Evolutionary conservation across 1,284 basidiomycete genomes (phyloP).

Genomic region (Boletus coffeatus): DNA sequence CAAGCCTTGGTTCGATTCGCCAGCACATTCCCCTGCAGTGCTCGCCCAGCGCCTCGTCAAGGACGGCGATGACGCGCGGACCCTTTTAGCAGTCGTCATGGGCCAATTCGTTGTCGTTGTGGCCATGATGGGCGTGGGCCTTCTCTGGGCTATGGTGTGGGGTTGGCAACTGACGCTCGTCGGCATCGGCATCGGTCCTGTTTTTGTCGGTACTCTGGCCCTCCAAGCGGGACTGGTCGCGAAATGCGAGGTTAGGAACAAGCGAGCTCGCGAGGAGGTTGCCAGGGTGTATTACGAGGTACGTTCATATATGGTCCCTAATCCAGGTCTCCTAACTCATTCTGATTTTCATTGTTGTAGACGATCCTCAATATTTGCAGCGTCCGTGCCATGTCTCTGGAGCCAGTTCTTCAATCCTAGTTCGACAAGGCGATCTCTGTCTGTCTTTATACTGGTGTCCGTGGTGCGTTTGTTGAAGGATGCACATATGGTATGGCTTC

Average conservation of each 20-base stretch:
- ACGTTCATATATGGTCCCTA: conserved; percentile 22
- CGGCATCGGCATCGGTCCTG: conserved; percentile 81
- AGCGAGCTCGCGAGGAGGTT: conserved; percentile 79
- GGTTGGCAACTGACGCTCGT: conserved; percentile 95
- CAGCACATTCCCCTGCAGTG: too few relatives aligned
- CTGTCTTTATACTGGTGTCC: conserved; percentile 53
- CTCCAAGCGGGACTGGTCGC: conserved; percentile 68
- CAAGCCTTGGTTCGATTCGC: too few relatives aligned
- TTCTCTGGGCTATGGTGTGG: conserved; percentile 82
- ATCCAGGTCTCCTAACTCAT: conserved; percentile 1
- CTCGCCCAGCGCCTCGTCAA: too few relatives aligned
- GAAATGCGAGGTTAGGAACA: conserved; percentile 75
- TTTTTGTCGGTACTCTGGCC: conserved; percentile 74
- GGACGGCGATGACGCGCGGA: conserved; percentile 69
- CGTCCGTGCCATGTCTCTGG: conserved; percentile 89
- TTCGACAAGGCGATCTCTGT: conserved; percentile 60
- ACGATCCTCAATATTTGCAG: conserved; percentile 75
- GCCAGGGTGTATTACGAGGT: conserved; percentile 86
- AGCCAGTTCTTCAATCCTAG: conserved; percentile 62
- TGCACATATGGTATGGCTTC: conserved; percentile 79
- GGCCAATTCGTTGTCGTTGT: conserved; percentile 69
- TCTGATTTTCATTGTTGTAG: conserved; percentile 31
- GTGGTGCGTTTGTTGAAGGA: conserved; percentile 50
- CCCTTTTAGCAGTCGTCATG: conserved; percentile 71
- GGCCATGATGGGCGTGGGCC: conserved; percentile 78